Evolutionary conservation across 1,284 basidiomycete genomes (phyloP).

Genomic region (Garcileccinum viscosum): DNA sequence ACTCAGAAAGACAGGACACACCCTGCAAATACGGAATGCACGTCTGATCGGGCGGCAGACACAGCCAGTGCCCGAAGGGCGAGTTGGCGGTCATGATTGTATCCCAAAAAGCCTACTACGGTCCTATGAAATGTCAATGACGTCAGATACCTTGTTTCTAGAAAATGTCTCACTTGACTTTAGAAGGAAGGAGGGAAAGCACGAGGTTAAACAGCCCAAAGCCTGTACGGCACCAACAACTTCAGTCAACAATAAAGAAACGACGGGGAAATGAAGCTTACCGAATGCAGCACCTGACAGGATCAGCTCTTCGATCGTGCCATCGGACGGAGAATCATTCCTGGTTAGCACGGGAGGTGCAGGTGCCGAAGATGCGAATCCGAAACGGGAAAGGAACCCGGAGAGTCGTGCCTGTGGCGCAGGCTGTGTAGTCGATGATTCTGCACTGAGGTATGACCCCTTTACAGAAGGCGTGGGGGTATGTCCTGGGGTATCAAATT

Average conservation of each 20-base stretch:
- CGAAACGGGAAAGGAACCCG: slow-evolving; percentile 47
- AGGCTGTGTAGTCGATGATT: slow-evolving; percentile 28
- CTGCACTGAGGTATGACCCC: slow-evolving; percentile 37
- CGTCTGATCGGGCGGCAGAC: slow-evolving; percentile 66
- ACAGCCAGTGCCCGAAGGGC: slow-evolving; percentile 73
- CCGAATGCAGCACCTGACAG: slow-evolving; percentile 78
- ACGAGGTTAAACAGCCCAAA: slow-evolving; percentile 80
- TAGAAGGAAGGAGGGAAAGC: slow-evolving; percentile 74
- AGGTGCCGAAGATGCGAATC: slow-evolving; percentile 28
- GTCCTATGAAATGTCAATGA: slow-evolving; percentile 45
- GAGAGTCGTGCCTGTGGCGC: slow-evolving; percentile 31
- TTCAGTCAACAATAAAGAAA: not conserved
- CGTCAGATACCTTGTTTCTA: not conserved
- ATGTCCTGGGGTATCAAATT: slow-evolving; percentile 54
- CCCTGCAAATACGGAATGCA: slow-evolving; percentile 79
- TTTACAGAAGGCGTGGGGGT: slow-evolving; percentile 51
- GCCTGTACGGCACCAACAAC: slow-evolving; percentile 40
- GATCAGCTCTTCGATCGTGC: slow-evolving; percentile 72
- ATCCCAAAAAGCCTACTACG: slow-evolving; percentile 76
- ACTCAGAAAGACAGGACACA: slow-evolving; percentile 36
- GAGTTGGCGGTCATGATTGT: slow-evolving; percentile 70
- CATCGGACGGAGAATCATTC: slow-evolving; percentile 44
- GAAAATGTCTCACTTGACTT: slow-evolving; percentile 58
- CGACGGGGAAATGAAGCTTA: slow-evolving; percentile 30
- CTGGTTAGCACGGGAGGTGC: slow-evolving; percentile 20